Conservation (phyloP, 179 eudicot species). For the Corrigiola litoralis region DNA sequence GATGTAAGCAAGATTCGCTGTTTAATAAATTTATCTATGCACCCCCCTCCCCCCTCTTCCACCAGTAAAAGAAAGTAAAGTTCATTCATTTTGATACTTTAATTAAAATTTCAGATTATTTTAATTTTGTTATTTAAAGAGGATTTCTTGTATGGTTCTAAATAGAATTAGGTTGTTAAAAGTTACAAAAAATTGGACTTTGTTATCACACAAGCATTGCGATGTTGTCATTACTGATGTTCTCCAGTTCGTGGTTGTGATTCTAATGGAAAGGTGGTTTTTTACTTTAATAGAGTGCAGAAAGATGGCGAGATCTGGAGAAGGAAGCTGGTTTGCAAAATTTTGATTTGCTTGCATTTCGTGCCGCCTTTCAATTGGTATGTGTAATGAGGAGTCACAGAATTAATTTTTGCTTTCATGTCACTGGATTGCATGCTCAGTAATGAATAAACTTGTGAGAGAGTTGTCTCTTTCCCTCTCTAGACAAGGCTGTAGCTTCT, state of each 20-base stretch:
- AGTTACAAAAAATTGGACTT: too few relatives aligned
- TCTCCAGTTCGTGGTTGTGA: not conserved
- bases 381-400: not conserved
- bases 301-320: constrained; percentile 65
- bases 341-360: constrained; percentile 82
- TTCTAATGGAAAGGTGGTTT: not conserved
- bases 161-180: too few relatives aligned
- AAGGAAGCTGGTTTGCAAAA: constrained; percentile 70
- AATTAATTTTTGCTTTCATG: not conserved
- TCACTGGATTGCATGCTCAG: not conserved
- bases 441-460: not conserved
- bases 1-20: too few relatives aligned
- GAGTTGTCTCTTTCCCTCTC: not conserved
- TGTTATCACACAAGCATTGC: too few relatives aligned
- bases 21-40: too few relatives aligned
- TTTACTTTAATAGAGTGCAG: constrained; percentile 60
- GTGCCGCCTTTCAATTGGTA: constrained; percentile 96
- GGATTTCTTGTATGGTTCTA: not conserved
- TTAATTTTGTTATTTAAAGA: not conserved
- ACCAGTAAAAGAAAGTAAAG: too few relatives aligned
- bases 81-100: not conserved
- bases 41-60: too few relatives aligned
- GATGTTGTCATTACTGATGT: not conserved
- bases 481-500: not conserved
- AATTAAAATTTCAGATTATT: not conserved